Base-by-base conservation (phyloP, 192 early-diverging fungal genomes). In the Coemansia sp. region DNA sequence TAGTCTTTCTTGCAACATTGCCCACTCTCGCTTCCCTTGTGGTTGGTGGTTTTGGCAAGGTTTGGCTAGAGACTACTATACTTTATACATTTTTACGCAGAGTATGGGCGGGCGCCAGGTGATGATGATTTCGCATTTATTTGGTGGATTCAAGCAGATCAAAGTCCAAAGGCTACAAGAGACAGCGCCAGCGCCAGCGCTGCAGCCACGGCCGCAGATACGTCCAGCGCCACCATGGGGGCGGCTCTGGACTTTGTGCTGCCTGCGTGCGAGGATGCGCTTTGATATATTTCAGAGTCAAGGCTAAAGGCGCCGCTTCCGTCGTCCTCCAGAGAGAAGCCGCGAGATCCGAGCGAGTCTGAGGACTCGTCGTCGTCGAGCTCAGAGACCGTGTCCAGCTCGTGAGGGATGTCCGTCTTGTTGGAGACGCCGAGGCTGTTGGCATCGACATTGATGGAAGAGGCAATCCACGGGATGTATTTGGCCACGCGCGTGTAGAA, bases 401-500 rank as follows among this genome's bases (percentile, higher is more conserved):
- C 56, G 20, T 45, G 29, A 23, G 39, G 23, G 11, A 20, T 29
- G 25, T 25, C 18, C 0, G 67, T 74, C 13, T 7, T 64, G 53
- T 74, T 65, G 27, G 61, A 49, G n/a, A 66, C 25, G 32, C 47
- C 29, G 24, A 81, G 53, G 30, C 32, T 51, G 1, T 29, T 49
- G 13, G 62, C 62, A 24, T 70, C 36, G 9, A 81, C 42, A 32
- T 42, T 36, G 6, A 66, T 57, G 2, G 48, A 18, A 27, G 46
- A 9, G 0, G 66, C 62, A 29, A 82, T 74, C 80, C 80, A 82
- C 24, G 58, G 23, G 0, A 82, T 53, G 53, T 66, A 82, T 18
- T 67, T 46, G 9, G 70, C 64, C 19, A 76, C 65, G 25, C 68
- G 62, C 4, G 80, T 76, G 68, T 76, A 82, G 65, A 62, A 69